Evolutionary conservation across 208 protist species (phyloP), one percentile per base, ranked within the genome.

Genomic region (Naegleria fowleri): DNA sequence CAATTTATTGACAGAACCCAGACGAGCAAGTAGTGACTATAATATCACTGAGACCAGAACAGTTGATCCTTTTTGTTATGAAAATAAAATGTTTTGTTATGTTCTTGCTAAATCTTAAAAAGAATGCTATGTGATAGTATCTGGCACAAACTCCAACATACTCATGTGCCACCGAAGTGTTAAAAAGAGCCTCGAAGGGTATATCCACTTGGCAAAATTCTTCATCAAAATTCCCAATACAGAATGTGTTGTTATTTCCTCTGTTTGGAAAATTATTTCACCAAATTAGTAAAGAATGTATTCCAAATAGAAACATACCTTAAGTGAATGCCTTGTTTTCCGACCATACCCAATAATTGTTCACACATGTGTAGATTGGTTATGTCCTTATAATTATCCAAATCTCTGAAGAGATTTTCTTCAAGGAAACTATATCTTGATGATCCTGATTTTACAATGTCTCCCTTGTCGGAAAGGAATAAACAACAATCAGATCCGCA

Each of bases 61-160:
- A 22, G 13, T 67, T 29, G 22, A 67, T 67, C 22, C 55, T 67
- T 67, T 13, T 67, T 29, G 4, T 67, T 2, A 67, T 15, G 22
- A 67, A 67, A 0, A 67, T 29, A 67, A 67, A 67, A 67, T 67
- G 55, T 67, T 67, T 67, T 15, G 55, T 29, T 22, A 67, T 19
- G 3, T 19, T 67, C 55, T 29, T 67, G 22, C 22, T 29, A 29
- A 4, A 36, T 79, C n/a, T 79, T n/a, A 36, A 36, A 9, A 36
- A 79, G n/a, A 79, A 79, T 36, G 29, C 67, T 36, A 36, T 79
- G 67, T 79, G 67, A 79, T 79, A 79, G n/a, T 79, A 79, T 79
- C 67, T 36, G 29, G 67, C 67, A 36, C 29, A 13, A 13, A 36
- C 29, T 36, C 67, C 67, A 36, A 79, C 67, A 79, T 36, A 36